Conservation (phyloP, 495 filamentous ascomycete genomes). For the Symbiotaphrina buchneri region DNA sequence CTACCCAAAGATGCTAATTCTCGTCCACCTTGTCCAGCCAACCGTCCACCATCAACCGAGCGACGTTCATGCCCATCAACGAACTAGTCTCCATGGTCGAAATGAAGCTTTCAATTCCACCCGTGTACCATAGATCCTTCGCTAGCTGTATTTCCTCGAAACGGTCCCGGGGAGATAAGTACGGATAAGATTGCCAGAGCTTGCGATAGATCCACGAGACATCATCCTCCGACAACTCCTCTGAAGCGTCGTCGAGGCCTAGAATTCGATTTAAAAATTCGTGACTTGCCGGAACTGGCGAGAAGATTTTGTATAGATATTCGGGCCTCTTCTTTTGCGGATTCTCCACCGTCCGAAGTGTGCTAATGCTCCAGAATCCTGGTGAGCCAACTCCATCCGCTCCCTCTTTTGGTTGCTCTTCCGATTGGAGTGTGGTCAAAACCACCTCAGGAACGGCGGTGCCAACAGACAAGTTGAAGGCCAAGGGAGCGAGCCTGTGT, state of each 20-base stretch:
- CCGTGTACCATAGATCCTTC: constrained; percentile 60
- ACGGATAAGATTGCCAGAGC: constrained; percentile 68
- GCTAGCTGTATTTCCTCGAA: constrained; percentile 66
- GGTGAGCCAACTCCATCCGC: constrained; percentile 36
- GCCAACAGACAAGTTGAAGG: constrained; percentile 37
- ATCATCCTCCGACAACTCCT: constrained; percentile 12
- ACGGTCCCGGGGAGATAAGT: constrained; percentile 56
- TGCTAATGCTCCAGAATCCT: constrained; percentile 76
- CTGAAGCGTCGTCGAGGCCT: constrained; percentile 8
- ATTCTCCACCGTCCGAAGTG: constrained; percentile 38
- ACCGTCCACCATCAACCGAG: constrained; percentile 47
- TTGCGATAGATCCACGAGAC: constrained; percentile 63
- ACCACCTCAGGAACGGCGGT: constrained; percentile 40
- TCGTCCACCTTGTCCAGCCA: constrained; percentile 15
- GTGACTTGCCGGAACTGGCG: constrained; percentile 38
- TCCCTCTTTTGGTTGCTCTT: constrained; percentile 24
- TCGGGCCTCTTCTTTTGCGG: constrained; percentile 20
- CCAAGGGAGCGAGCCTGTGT: constrained; percentile 35
- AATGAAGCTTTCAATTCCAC: constrained; percentile 86
- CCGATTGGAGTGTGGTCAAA: constrained; percentile 57
- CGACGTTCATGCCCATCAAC: constrained; percentile 90
- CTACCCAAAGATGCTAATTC: too few species aligned
- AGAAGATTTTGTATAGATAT: constrained; percentile 94
- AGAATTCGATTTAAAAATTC: constrained; percentile 35
- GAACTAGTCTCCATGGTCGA: constrained; percentile 96